phyloP scores from a whole-genome alignment of 495 filamentous ascomycete genomes.

The Talaromyces wortmannii region DNA sequence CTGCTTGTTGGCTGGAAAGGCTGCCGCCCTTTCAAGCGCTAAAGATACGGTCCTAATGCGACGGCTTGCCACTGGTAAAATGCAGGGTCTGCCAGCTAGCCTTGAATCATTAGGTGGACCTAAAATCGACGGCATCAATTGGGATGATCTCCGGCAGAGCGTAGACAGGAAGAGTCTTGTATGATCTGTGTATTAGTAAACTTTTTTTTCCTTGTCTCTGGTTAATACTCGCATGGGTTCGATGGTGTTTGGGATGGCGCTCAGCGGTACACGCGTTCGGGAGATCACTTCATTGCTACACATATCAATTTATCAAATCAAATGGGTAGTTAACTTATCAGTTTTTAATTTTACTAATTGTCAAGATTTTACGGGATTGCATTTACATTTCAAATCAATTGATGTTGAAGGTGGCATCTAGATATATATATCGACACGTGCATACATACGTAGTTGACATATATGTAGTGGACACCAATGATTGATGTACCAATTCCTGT shows the following conservation, averaged over 20 bases:
- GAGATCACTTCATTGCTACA: too few relatives aligned
- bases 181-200: neutral
- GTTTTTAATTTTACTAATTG: too few relatives aligned
- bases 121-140: conserved; percentile 46
- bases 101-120: conserved; percentile 36
- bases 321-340: too few relatives aligned
- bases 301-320: too few relatives aligned
- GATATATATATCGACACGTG: too few relatives aligned
- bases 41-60: conserved; percentile 67
- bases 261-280: too few relatives aligned
- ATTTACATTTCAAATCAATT: too few relatives aligned
- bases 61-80: conserved; percentile 48
- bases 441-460: too few relatives aligned
- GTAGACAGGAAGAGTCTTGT: conserved; percentile 9
- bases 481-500: too few relatives aligned
- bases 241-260: neutral
- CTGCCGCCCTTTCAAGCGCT: conserved; percentile 51
- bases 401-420: too few relatives aligned
- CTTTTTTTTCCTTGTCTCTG: neutral
- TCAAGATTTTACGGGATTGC: too few relatives aligned
- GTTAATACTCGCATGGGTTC: neutral
- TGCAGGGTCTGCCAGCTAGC: conserved; percentile 23
- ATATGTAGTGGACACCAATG: too few relatives aligned
- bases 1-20: conserved; percentile 53
- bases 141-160: conserved; percentile 39